These are phyloP conservation scores for Suillus ampliporus DNA, from an alignment of 768 basidiomycete genomes.

Conservation along the genomic window DNA sequence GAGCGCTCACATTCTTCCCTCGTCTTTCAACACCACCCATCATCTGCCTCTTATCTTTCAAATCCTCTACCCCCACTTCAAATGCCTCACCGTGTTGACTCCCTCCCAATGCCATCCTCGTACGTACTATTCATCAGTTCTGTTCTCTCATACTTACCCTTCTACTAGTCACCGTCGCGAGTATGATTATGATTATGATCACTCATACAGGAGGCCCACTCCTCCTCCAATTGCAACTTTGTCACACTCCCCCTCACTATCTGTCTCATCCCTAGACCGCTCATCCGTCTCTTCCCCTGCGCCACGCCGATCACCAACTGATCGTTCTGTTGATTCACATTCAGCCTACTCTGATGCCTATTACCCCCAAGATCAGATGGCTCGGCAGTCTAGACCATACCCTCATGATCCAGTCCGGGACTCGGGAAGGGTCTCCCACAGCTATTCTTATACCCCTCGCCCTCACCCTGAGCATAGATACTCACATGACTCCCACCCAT, in stretches of 20 bases:
- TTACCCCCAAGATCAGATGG: slow-evolving; percentile 43
- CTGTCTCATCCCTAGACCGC: slow-evolving; percentile 63
- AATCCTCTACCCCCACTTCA: slow-evolving; percentile 23
- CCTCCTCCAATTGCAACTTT: slow-evolving; percentile 56
- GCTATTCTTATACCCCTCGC: slow-evolving; percentile 35
- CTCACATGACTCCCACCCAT: slow-evolving; percentile 39
- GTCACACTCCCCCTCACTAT: slow-evolving; percentile 65
- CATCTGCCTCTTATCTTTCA: slow-evolving; percentile 21
- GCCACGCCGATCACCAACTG: slow-evolving; percentile 46
- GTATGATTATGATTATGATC: slow-evolving; percentile 48
- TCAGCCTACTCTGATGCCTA: slow-evolving; percentile 43
- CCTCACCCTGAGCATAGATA: slow-evolving; percentile 37
- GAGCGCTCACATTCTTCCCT: slow-evolving; percentile 29
- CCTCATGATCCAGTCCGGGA: slow-evolving; percentile 40
- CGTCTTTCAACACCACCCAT: slow-evolving; percentile 20
- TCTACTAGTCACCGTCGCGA: slow-evolving; percentile 40
- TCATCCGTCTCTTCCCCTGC: slow-evolving; percentile 66
- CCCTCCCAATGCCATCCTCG: slow-evolving; percentile 40
- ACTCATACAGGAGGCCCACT: slow-evolving; percentile 45
- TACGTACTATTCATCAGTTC: slow-evolving; percentile 31
- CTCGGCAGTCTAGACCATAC: slow-evolving; percentile 38
- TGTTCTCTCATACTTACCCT: slow-evolving; percentile 36
- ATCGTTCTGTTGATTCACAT: slow-evolving; percentile 36
- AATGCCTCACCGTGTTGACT: slow-evolving; percentile 61
- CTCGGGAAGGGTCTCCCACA: slow-evolving; percentile 41